These are phyloP conservation scores for Colletotrichum sublineola DNA, from an alignment of 2,329 filamentous ascomycete species.

Conservation along the genomic window DNA sequence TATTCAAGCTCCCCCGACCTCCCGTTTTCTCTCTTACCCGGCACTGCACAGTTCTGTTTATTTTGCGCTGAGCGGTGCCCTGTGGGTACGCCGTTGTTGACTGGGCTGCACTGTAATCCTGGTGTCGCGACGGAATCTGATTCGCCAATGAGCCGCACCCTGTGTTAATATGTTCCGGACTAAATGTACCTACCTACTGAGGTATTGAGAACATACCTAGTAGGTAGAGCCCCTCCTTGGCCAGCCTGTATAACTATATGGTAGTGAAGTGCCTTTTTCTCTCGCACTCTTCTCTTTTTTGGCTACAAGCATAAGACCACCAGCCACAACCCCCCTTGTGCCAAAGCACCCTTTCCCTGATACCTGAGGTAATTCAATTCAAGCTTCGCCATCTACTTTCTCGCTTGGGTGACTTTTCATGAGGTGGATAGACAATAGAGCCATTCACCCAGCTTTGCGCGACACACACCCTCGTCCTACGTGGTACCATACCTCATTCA, in stretches of 20 bases:
- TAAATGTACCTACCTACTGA: not conserved
- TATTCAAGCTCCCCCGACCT: conserved; percentile 13
- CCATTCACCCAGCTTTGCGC: not conserved
- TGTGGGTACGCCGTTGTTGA: conserved; percentile 16
- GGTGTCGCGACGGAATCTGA: conserved; percentile 11
- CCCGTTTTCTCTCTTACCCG: conserved; percentile 20
- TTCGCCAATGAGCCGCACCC: conserved; percentile 12
- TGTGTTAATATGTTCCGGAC: not conserved
- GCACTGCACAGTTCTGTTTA: conserved; percentile 30
- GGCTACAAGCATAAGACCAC: not conserved
- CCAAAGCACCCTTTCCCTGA: not conserved
- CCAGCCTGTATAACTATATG: not conserved
- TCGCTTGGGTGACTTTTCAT: not conserved
- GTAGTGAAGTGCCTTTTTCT: not conserved
- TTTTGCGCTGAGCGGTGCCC: conserved; percentile 3
- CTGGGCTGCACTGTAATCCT: conserved; percentile 19
- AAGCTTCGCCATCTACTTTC: not conserved
- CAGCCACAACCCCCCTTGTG: not conserved
- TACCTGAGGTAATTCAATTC: no score
- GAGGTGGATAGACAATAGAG: not conserved
- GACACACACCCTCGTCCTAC: not conserved
- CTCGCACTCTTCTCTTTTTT: not conserved
- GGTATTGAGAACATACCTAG: not conserved
- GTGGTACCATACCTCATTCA: not conserved
- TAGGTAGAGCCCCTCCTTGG: not conserved